Percentiles rank a stretch among this genome's conserved stretches.
phyloP scores from a whole-genome alignment of 345 rosid genomes.

The Eucalyptus microcorys region DNA sequence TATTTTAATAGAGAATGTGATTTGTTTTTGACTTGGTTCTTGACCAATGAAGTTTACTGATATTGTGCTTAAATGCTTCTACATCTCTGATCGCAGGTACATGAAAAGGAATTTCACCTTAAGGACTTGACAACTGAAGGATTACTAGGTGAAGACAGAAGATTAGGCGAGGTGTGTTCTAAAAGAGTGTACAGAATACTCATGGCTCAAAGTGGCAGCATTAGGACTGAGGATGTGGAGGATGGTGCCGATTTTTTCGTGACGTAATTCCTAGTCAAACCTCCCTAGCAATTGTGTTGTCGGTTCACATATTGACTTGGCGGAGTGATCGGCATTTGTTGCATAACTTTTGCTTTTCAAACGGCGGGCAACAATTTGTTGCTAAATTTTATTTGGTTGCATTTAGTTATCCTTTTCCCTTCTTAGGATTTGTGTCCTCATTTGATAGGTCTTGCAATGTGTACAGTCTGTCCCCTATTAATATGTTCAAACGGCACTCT shows the following conservation, averaged over 20 bases:
- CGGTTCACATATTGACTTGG: background rate
- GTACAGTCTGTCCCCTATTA: background rate
- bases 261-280: background rate
- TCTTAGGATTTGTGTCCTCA: background rate
- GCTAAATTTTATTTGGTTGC: background rate
- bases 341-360: background rate
- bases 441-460: background rate
- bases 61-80: background rate
- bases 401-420: background rate
- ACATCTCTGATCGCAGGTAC: constrained; percentile 32
- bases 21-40: background rate
- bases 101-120: constrained; percentile 82
- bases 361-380: background rate
- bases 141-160: constrained; percentile 49
- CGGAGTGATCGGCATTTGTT: background rate
- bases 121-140: constrained; percentile 72
- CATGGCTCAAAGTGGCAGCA: constrained; percentile 59
- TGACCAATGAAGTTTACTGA: background rate
- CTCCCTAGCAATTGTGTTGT: background rate
- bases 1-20: background rate
- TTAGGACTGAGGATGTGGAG: constrained; percentile 79
- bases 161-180: constrained; percentile 80
- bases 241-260: constrained; percentile 80
- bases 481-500: background rate
- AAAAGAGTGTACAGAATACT: constrained; percentile 79